Evolutionary conservation across 202 grass and related monocot genomes (phyloP), one percentile per base, ranked within the genome.

Genomic region (Zoysia matrella): DNA sequence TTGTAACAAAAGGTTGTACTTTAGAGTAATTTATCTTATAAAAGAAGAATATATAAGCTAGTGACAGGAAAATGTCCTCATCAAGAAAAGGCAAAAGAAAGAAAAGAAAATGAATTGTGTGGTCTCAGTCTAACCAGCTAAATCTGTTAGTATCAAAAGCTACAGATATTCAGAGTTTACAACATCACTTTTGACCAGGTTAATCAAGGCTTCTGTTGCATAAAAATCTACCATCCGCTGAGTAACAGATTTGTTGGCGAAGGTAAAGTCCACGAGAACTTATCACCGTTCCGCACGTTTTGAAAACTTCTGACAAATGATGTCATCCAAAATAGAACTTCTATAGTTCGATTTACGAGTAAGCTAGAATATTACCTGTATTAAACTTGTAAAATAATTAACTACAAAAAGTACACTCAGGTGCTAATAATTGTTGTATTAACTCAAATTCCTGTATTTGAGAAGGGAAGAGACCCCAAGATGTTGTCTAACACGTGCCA

Each of bases 91-190:
- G 7, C 12, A 42, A 72, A 84, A 71, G 68, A 42, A 2, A 47
- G 8, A 12, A 65, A 36, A 39, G 30, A n/a, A 18, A 42, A 11
- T 14, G 22, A 77, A 71, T 43, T 50, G 4, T 72, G 42, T 69
- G 9, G 73, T 87, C 73, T 55, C 15, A 30, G 47, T 77, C 79
- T 76, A 44, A 77, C 43, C 61, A 54, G 45, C 52, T 67, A 78
- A 66, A 78, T 53, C 80, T 79, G 46, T 66, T 53, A 66, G 74
- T 66, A 78, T 45, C 8, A 67, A 40, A 40, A 12, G 52, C 67
- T 12, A 51, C 50, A 67, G 60, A 52, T 72, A 56, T 77, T 36
- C 66, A 42, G 39, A 73, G 69, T 3, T 78, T 78, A 52, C 57
- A 82, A 65, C 61, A 74, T 80, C 52, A 50, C 51, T 15, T 82